A percentile compares a stretch with the other conserved stretches of the same genome.
Evolutionary conservation across 495 filamentous ascomycete genomes (phyloP).

Genomic region (Penicillium daleae): DNA sequence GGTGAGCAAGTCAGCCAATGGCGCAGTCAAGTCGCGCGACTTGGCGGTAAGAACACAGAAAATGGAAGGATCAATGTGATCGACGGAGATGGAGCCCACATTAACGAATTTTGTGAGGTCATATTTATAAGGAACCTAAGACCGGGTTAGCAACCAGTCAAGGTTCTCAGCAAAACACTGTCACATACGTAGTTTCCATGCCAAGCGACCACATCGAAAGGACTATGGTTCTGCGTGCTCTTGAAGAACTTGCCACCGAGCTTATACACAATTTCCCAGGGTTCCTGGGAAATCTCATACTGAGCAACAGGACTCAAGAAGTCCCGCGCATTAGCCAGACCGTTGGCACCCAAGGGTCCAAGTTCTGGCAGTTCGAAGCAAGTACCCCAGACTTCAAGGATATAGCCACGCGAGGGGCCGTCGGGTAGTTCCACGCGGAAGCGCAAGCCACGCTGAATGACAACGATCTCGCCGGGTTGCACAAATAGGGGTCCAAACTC

Average conservation of each 20-base stretch:
- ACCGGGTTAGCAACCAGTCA: constrained; percentile 8
- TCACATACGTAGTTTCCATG: constrained; percentile 53
- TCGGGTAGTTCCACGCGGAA: constrained; percentile 52
- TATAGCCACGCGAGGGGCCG: constrained; percentile 52
- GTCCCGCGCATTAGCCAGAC: constrained; percentile 54
- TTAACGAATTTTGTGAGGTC: constrained; percentile 57
- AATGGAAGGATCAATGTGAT: constrained; percentile 57
- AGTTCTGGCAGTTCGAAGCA: constrained; percentile 55
- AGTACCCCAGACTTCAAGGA: constrained; percentile 53
- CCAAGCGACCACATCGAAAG: constrained; percentile 58
- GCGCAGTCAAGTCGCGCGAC: constrained; percentile 44
- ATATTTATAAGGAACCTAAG: constrained; percentile 52
- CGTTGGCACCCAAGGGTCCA: constrained; percentile 54
- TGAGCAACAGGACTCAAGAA: constrained; percentile 49
- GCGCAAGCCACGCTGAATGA: constrained; percentile 52
- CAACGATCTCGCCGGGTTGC: constrained; percentile 51
- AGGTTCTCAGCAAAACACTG: not conserved
- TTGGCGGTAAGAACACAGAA: constrained; percentile 55
- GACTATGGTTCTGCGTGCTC: constrained; percentile 52
- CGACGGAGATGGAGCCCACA: constrained; percentile 53
- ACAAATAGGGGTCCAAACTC: constrained; percentile 53
- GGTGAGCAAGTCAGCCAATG: constrained; percentile 54
- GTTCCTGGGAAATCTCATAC: constrained; percentile 45
- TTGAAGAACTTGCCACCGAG: constrained; percentile 55
- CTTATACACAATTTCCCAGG: constrained; percentile 55